Evolutionary conservation across 2,329 filamentous ascomycete species (phyloP), one percentile per base, ranked within the genome.

Genomic region (Pseudocercospora musae): DNA sequence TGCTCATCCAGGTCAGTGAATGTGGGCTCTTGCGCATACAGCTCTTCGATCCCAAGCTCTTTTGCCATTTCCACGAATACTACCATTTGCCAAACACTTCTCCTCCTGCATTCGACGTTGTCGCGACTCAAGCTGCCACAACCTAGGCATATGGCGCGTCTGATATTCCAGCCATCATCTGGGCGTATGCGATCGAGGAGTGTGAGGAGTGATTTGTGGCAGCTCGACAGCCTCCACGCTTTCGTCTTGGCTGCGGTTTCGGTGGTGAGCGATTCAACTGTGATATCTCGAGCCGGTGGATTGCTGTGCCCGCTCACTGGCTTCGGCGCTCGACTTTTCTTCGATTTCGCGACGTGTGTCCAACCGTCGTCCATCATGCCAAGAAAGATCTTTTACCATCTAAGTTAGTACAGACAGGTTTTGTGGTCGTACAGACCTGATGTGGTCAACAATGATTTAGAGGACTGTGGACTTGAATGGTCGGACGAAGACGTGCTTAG

Each of bases 1-100:
- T 66, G 60, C 25, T 40, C 54, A 53, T 76, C 74, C 13, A 74
- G 44, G 2, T 62, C 58, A 0, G 70, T 73, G 44, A 71, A 74
- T 9, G 63, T 57, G 3, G 72, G 73, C 37, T 76, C 74, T 48
- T 74, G 71, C 1, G 66, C 72, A 33, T 61, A 69, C 9, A 72
- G 46, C 21, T 63, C 61, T 18, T 57, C 49, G 13, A 27, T 53
- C 33, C 62, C 59, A 44, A 68, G 20, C 27, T 67, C 46, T 8
- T 63, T 52, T 13, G 68, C 64, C 10, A 72, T 54, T 46, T 74
- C 74, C 55, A 71, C 55, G 21, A 74, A 75, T 3, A 71, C 69
- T 2, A 69, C 72, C 25, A 72, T 62, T 63, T 76, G 74, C 68
- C 69, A 70, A 61, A 75, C 62, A 42, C 69, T 73, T 54, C 72